These are phyloP conservation scores for Fusarium pseudonygamai DNA, from an alignment of 2,329 filamentous ascomycete genomes.

Conservation along the genomic window DNA sequence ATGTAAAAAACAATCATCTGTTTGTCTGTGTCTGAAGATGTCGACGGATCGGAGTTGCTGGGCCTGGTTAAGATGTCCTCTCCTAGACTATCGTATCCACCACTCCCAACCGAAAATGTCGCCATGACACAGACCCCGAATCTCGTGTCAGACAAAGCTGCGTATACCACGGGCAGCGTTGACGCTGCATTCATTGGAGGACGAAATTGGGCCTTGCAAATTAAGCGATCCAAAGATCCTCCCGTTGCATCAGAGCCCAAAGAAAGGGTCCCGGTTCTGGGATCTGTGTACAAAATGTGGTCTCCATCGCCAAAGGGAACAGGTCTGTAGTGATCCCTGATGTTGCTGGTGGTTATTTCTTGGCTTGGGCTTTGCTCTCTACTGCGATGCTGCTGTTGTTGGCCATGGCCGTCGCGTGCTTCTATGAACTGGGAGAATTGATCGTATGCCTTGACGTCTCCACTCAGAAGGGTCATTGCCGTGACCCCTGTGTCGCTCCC, in stretches of 20 bases:
- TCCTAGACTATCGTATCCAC: constrained; percentile 23
- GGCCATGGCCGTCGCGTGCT: constrained; percentile 24
- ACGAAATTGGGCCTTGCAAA: constrained; percentile 67
- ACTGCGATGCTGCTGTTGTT: constrained; percentile 20
- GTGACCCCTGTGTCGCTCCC: constrained; percentile 35
- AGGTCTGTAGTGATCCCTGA: constrained; percentile 69
- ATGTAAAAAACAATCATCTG: constrained; percentile 67
- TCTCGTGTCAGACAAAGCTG: constrained; percentile 63
- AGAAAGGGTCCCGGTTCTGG: constrained; percentile 63
- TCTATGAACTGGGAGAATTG: constrained; percentile 17
- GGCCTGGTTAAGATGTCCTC: not conserved
- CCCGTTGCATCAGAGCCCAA: constrained; percentile 70
- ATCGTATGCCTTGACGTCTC: constrained; percentile 14
- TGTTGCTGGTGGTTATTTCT: constrained; percentile 52
- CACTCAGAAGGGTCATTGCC: constrained; percentile 21
- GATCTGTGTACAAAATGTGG: constrained; percentile 73
- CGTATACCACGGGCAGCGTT: constrained; percentile 60
- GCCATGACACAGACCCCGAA: constrained; percentile 68
- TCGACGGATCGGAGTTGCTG: constrained; percentile 1
- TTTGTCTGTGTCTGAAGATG: constrained; percentile 23
- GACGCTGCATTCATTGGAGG: constrained; percentile 44
- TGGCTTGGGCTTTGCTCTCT: constrained; percentile 17
- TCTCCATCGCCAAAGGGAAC: constrained; percentile 72
- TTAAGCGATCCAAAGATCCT: constrained; percentile 59
- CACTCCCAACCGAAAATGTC: constrained; percentile 54